phyloP scores from a whole-genome alignment of 2,329 filamentous ascomycete species.

The Aspergillus novofumigatus region DNA sequence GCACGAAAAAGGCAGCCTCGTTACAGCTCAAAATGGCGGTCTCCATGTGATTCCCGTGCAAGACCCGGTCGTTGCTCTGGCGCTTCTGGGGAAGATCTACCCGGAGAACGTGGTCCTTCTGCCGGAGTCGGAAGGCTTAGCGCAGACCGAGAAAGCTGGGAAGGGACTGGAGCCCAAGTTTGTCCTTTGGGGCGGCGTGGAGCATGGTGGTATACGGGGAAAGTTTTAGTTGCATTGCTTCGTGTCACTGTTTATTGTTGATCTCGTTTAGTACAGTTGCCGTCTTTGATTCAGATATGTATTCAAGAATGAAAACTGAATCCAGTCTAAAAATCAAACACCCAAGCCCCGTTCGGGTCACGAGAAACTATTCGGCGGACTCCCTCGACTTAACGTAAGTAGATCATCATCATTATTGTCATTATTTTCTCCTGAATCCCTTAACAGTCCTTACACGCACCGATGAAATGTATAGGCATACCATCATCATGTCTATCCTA shows the following conservation, averaged over 20 bases:
- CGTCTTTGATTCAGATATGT: background rate
- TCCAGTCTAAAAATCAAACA: too few relatives aligned
- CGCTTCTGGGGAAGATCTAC: slow-evolving; percentile 20
- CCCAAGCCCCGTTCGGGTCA: too few relatives aligned
- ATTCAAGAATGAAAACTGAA: background rate
- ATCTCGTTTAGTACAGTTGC: background rate
- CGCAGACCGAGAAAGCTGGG: slow-evolving; percentile 10
- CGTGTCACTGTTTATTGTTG: background rate
- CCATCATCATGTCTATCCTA: too few relatives aligned
- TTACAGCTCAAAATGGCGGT: slow-evolving; percentile 9
- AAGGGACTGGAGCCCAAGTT: slow-evolving; percentile 19
- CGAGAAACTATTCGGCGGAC: too few relatives aligned
- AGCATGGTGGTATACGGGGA: slow-evolving; percentile 4
- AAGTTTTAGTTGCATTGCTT: slow-evolving; percentile 1
- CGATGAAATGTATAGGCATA: too few relatives aligned
- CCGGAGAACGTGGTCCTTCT: slow-evolving; percentile 21
- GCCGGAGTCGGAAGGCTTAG: slow-evolving; percentile 3
- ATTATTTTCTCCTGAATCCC: too few relatives aligned
- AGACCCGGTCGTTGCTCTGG: slow-evolving; percentile 12
- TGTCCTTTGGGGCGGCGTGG: slow-evolving; percentile 16
- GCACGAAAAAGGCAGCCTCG: background rate
- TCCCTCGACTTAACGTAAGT: too few relatives aligned
- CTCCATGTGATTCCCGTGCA: slow-evolving; percentile 17
- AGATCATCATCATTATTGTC: too few relatives aligned
- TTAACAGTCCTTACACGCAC: too few relatives aligned